These are phyloP conservation scores for Clonostachys sp. DNA, from an alignment of 2,329 filamentous ascomycete genomes.

Conservation along the genomic window DNA sequence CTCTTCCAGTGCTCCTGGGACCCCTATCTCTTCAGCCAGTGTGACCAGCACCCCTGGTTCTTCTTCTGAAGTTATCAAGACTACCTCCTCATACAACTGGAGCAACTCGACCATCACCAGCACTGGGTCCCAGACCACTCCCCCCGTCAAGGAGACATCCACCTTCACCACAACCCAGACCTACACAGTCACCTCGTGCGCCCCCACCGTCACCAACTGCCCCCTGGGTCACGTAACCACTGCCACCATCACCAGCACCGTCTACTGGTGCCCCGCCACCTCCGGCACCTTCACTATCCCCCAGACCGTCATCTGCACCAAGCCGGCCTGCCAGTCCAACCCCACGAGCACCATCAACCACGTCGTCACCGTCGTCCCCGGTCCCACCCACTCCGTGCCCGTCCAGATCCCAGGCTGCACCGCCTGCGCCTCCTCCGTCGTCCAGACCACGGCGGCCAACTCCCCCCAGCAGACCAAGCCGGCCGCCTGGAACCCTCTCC, in stretches of 20 bases:
- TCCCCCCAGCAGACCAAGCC: no score
- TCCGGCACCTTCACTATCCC: slow-evolving; percentile 20
- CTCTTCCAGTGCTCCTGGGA: neutral
- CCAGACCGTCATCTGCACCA: slow-evolving; percentile 16
- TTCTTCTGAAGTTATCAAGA: neutral
- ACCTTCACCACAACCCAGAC: slow-evolving; percentile 16
- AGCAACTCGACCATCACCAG: neutral
- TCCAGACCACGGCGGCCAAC: no score
- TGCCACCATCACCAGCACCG: slow-evolving; percentile 16
- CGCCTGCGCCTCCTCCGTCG: no score
- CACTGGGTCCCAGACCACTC: neutral
- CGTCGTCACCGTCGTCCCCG: neutral
- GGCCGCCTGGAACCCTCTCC: no score
- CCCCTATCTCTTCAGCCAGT: no score
- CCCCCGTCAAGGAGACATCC: slow-evolving; percentile 11
- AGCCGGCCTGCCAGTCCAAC: slow-evolving; percentile 3
- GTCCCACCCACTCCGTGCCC: neutral
- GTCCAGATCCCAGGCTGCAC: slow-evolving; percentile 3
- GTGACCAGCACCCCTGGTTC: neutral
- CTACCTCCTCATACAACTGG: neutral
- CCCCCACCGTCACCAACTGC: slow-evolving; percentile 16
- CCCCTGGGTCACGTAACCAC: slow-evolving; percentile 20
- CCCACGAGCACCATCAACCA: slow-evolving; percentile 5
- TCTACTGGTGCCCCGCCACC: slow-evolving; percentile 28
- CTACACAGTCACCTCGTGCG: slow-evolving; percentile 24